Conservation (phyloP, 805 yeast genomes). For the Lipomyces sp. region DNA sequence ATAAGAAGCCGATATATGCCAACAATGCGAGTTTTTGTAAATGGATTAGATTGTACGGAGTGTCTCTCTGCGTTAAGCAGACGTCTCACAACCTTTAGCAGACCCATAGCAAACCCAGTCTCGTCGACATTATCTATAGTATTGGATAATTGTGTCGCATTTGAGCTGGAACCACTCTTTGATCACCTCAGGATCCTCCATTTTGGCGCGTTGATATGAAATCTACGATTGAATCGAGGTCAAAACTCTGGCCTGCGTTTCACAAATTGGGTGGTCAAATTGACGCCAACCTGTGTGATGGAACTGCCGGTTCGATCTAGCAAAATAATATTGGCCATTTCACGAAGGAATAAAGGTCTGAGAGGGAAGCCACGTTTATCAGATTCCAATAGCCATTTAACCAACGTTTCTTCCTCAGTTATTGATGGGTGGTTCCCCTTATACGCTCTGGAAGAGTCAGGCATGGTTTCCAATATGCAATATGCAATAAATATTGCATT, state of each 20-base stretch:
- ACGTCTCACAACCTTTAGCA: constrained; percentile 10
- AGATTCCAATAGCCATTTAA: neutral
- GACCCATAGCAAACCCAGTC: constrained; percentile 18
- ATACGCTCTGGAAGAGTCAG: neutral
- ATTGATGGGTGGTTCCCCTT: neutral
- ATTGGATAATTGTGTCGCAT: neutral
- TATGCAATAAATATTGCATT: too few species aligned
- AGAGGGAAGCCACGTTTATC: neutral
- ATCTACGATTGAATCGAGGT: neutral
- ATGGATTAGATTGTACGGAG: neutral
- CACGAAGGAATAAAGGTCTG: neutral
- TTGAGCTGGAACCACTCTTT: neutral
- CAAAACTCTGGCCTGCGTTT: neutral
- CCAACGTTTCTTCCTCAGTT: neutral
- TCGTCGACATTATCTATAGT: neutral
- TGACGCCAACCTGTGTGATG: neutral
- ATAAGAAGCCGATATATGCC: too few species aligned
- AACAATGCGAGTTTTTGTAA: too few species aligned
- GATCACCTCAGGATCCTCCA: neutral
- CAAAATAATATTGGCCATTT: neutral
- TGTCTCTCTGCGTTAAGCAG: neutral
- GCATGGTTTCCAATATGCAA: too few species aligned
- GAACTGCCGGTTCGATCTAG: neutral
- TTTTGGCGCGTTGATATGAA: constrained; percentile 1
- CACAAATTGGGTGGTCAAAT: constrained; percentile 2